Percentiles rank a stretch among this genome's conserved stretches.
Evolutionary conservation across 1,139 yeast genomes (phyloP).

Genomic region (Diutina pseudorugosa): DNA sequence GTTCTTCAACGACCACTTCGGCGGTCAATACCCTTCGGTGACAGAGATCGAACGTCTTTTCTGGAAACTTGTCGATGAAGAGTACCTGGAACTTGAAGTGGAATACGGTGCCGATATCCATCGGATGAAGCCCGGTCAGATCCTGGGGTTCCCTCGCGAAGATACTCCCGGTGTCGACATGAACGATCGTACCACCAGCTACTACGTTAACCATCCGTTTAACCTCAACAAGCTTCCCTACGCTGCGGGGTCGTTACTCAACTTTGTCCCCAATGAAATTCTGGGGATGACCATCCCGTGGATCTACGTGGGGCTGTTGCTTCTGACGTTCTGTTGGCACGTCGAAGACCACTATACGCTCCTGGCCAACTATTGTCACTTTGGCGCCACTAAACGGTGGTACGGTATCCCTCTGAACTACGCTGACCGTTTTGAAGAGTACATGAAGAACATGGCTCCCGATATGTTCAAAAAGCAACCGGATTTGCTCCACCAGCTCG

Average conservation of each 20-base stretch:
- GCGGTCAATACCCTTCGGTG: slow-evolving; percentile 18
- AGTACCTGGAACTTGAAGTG: slow-evolving; percentile 39
- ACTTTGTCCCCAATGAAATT: slow-evolving; percentile 46
- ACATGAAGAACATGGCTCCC: slow-evolving; percentile 54
- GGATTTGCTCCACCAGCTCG: slow-evolving; percentile 77
- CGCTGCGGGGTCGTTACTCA: slow-evolving; percentile 51
- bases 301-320: slow-evolving; percentile 64
- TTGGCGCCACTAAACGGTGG: slow-evolving; percentile 70
- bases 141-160: slow-evolving; percentile 55
- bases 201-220: slow-evolving; percentile 47
- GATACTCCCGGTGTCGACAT: slow-evolving; percentile 7
- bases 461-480: slow-evolving; percentile 81
- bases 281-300: slow-evolving; percentile 82
- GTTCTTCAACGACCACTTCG: slow-evolving; percentile 20
- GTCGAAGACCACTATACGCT: slow-evolving; percentile 73
- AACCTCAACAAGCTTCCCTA: slow-evolving; percentile 58
- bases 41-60: slow-evolving; percentile 42
- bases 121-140: slow-evolving; percentile 44
- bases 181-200: slow-evolving; percentile 9
- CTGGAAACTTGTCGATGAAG: slow-evolving; percentile 44
- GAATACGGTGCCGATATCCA: slow-evolving; percentile 75
- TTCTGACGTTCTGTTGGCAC: slow-evolving; percentile 79
- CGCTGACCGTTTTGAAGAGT: slow-evolving; percentile 41
- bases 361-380: slow-evolving; percentile 68
- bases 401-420: slow-evolving; percentile 55